Evolutionary conservation across 2,329 filamentous ascomycete species (phyloP).

Genomic region (Colletotrichum simmondsii): DNA sequence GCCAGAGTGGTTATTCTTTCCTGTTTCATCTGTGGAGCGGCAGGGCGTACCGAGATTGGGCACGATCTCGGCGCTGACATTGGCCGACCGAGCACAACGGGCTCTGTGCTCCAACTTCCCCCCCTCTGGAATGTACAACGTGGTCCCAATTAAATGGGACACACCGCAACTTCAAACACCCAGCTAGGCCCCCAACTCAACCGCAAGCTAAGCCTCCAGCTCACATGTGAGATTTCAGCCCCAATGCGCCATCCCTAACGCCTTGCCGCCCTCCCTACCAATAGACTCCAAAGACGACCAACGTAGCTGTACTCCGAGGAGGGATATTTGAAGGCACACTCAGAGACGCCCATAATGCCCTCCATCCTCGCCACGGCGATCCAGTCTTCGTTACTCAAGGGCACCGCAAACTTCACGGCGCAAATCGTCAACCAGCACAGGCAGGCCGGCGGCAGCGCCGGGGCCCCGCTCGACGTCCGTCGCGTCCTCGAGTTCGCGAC

Average conservation of each 20-base stretch:
- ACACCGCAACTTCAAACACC: conserved; percentile 25
- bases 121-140: conserved; percentile 19
- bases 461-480: conserved; percentile 41
- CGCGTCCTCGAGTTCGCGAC: conserved; percentile 49
- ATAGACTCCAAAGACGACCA: not conserved
- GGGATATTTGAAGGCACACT: not conserved
- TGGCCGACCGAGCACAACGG: not conserved
- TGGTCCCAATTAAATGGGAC: conserved; percentile 31
- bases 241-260: conserved; percentile 4
- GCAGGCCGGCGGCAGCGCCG: not conserved
- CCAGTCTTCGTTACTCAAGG: conserved; percentile 32
- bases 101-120: conserved; percentile 5
- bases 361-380: conserved; percentile 29
- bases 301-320: not conserved
- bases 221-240: not conserved
- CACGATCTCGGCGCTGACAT: conserved; percentile 21
- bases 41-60: conserved; percentile 30
- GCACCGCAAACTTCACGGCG: conserved; percentile 31
- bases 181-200: not conserved
- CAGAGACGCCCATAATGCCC: conserved; percentile 16
- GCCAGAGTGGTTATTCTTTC: conserved; percentile 18
- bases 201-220: not conserved
- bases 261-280: not conserved
- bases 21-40: conserved; percentile 15
- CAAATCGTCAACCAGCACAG: conserved; percentile 33